Conservation (phyloP, 192 early-diverging fungal genomes). For the Tieghemiomyces parasiticus region DNA sequence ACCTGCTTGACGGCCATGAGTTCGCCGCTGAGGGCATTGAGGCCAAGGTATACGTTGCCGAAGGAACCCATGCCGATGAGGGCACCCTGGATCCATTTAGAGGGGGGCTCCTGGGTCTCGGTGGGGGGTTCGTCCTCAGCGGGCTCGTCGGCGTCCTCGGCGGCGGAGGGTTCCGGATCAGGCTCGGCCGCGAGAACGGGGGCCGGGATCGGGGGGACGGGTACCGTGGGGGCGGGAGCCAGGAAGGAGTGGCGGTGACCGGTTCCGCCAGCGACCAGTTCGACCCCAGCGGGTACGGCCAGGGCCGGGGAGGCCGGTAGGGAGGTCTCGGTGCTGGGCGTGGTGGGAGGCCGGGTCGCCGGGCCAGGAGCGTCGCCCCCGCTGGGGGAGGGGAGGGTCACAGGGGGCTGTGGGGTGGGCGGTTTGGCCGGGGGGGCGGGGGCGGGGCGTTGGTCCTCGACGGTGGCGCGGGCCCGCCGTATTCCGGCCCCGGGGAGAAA, state of each 20-base stretch:
- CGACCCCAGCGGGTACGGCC: background rate
- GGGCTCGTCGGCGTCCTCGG: background rate
- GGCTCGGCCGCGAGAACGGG: background rate
- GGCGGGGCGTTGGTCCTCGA: background rate
- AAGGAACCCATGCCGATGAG: constrained; percentile 95
- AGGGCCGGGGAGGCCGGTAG: background rate
- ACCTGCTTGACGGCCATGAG: constrained; percentile 99
- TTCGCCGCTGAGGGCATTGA: constrained; percentile 76
- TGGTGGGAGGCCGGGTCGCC: background rate
- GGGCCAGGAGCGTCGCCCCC: background rate
- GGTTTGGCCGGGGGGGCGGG: background rate
- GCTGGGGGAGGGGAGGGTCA: background rate
- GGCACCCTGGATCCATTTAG: constrained; percentile 71
- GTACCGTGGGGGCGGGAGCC: too few species aligned
- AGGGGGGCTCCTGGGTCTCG: constrained; percentile 11
- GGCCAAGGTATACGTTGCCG: constrained; percentile 82
- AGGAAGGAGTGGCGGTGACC: too few species aligned
- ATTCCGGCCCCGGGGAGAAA: background rate
- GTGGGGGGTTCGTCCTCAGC: background rate
- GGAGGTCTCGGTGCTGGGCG: background rate
- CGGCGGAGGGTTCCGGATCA: too few species aligned
- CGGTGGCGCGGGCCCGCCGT: background rate
- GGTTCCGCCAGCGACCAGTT: background rate
- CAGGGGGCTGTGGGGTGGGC: too few species aligned
- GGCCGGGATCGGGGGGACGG: too few species aligned